A percentile compares a stretch with the other conserved stretches of the same genome.
Conservation (phyloP, 2,329 filamentous ascomycete species). For the Macrophomina phaseolina region DNA sequence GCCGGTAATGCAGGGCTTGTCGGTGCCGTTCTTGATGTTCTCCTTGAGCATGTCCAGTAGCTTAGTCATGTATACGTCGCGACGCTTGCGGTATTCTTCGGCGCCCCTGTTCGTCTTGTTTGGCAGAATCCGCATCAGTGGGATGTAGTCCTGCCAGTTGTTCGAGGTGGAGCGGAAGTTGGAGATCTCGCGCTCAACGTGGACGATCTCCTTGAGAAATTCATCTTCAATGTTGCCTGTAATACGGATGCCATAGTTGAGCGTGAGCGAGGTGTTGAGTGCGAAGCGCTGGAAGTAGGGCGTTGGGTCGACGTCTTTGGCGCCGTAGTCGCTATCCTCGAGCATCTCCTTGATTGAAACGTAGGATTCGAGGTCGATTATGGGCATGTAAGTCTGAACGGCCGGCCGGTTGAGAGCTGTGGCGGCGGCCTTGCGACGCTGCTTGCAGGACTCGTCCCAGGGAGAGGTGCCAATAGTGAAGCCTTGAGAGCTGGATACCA, state of each 20-base stretch:
- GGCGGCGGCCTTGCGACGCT: slow-evolving; percentile 76
- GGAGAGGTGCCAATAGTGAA: slow-evolving; percentile 85
- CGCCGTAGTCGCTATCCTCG: slow-evolving; percentile 66
- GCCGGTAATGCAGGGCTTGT: slow-evolving; percentile 71
- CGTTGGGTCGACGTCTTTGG: slow-evolving; percentile 70
- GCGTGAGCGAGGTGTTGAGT: slow-evolving; percentile 75
- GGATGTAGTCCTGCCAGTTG: slow-evolving; percentile 87
- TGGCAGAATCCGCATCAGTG: slow-evolving; percentile 69
- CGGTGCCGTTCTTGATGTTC: slow-evolving; percentile 65
- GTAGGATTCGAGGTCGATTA: slow-evolving; percentile 77
- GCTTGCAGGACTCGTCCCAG: slow-evolving; percentile 82
- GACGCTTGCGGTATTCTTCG: slow-evolving; percentile 67
- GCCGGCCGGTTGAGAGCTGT: slow-evolving; percentile 79
- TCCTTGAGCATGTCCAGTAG: slow-evolving; percentile 66
- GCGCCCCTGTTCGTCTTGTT: slow-evolving; percentile 65
- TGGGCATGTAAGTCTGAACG: slow-evolving; percentile 79
- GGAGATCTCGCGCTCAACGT: slow-evolving; percentile 76
- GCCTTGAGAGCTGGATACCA: slow-evolving; percentile 76
- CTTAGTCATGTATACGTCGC: slow-evolving; percentile 69
- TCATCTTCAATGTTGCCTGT: slow-evolving; percentile 70
- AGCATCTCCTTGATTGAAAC: slow-evolving; percentile 75
- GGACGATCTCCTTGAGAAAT: slow-evolving; percentile 73
- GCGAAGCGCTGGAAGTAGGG: slow-evolving; percentile 78
- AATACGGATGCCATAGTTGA: slow-evolving; percentile 82
- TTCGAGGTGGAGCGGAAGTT: slow-evolving; percentile 80